Evolutionary conservation across 2,329 filamentous ascomycete genomes (phyloP).

Genomic region (Leptosphaerulina australis): DNA sequence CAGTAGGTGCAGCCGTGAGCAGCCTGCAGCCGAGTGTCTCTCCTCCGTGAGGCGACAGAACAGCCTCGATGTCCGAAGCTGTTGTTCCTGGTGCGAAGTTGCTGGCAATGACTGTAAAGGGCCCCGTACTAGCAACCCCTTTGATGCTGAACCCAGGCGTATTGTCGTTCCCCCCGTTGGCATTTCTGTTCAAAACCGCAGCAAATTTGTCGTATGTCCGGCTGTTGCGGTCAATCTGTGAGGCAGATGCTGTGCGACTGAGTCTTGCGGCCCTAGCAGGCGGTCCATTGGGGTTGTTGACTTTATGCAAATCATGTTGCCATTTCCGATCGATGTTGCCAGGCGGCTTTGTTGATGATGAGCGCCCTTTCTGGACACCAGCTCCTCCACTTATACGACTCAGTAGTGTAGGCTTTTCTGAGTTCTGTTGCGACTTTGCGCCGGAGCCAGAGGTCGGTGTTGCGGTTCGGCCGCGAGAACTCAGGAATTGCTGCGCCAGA

Average conservation of each 20-base stretch:
- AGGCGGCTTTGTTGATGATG: slow-evolving; percentile 50
- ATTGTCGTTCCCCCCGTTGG: slow-evolving; percentile 38
- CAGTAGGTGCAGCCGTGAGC: slow-evolving; percentile 69
- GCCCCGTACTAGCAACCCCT: slow-evolving; percentile 66
- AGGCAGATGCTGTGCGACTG: slow-evolving; percentile 48
- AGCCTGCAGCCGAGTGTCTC: slow-evolving; percentile 70
- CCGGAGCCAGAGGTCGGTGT: slow-evolving; percentile 56
- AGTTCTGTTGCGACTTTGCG: slow-evolving; percentile 51
- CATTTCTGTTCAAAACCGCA: slow-evolving; percentile 35
- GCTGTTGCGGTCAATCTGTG: slow-evolving; percentile 51
- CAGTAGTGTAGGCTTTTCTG: slow-evolving; percentile 63
- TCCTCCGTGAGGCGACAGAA: slow-evolving; percentile 74
- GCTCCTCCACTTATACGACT: slow-evolving; percentile 72
- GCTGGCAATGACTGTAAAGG: slow-evolving; percentile 74
- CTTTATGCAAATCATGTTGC: slow-evolving; percentile 71
- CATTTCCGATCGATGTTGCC: slow-evolving; percentile 71
- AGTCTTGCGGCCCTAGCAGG: slow-evolving; percentile 40
- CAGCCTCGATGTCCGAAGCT: slow-evolving; percentile 80
- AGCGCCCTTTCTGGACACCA: slow-evolving; percentile 70
- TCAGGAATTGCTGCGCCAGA: slow-evolving; percentile 75
- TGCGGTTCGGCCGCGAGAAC: slow-evolving; percentile 57
- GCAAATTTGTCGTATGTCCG: slow-evolving; percentile 52
- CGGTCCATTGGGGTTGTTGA: slow-evolving; percentile 48
- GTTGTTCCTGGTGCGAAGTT: slow-evolving; percentile 85
- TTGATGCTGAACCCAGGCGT: slow-evolving; percentile 67